These are phyloP conservation scores for Obba rivulosa DNA, from an alignment of 768 basidiomycete species.

Conservation along the genomic window DNA sequence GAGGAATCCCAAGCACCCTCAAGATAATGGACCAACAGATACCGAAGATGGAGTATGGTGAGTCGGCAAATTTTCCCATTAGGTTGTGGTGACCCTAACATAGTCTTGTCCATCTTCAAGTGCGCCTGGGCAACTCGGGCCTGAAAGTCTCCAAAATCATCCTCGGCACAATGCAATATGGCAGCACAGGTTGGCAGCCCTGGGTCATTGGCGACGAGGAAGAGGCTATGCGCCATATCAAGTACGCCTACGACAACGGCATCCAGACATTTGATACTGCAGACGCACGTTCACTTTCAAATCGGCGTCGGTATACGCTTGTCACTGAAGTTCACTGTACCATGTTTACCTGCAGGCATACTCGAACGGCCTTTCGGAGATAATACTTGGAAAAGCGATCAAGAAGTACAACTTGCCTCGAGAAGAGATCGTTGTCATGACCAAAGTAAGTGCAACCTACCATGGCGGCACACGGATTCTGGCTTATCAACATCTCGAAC, in stretches of 20 bases:
- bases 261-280: constrained; percentile 34
- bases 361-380: constrained; percentile 30
- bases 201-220: constrained; percentile 33
- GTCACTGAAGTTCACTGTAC: not conserved
- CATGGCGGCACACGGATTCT: too few species aligned
- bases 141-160: too few species aligned
- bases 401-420: constrained; percentile 39
- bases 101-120: not conserved
- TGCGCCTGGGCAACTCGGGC: constrained; percentile 33
- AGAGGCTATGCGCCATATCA: constrained; percentile 33
- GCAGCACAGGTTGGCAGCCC: constrained; percentile 21
- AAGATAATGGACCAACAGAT: too few species aligned
- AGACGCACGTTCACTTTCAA: constrained; percentile 8
- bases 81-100: not conserved
- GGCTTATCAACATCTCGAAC: not conserved
- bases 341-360: constrained; percentile 1
- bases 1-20: too few species aligned
- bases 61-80: too few species aligned
- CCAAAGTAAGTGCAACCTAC: too few species aligned
- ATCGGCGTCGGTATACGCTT: not conserved
- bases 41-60: too few species aligned
- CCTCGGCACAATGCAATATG: constrained; percentile 32
- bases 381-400: constrained; percentile 39
- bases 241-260: constrained; percentile 35
- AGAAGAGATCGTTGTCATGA: constrained; percentile 42